Percentiles rank a stretch among this genome's conserved stretches.
Evolutionary conservation across 2,329 filamentous ascomycete species (phyloP).

Genomic region (Spiromastix sp.): DNA sequence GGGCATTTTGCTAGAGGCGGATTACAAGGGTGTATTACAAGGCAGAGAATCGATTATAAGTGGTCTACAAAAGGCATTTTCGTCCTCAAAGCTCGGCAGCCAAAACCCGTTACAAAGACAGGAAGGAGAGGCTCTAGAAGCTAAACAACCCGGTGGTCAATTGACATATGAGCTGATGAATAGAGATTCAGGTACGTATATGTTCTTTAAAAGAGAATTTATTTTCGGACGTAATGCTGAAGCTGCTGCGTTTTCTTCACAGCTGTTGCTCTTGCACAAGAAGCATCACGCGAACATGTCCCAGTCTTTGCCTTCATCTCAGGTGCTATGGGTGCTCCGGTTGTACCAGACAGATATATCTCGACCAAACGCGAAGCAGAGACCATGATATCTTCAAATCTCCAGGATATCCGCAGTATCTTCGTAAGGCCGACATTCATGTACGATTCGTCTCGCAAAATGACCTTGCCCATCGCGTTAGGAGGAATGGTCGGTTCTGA

Average conservation of each 20-base stretch:
- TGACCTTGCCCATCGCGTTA: slow-evolving; percentile 78
- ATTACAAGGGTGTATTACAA: slow-evolving; percentile 87
- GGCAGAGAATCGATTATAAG: slow-evolving; percentile 73
- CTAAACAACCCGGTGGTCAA: slow-evolving; percentile 59
- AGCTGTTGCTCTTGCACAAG: slow-evolving; percentile 72
- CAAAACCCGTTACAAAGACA: slow-evolving; percentile 61
- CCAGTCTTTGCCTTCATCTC: slow-evolving; percentile 78
- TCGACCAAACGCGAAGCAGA: slow-evolving; percentile 88
- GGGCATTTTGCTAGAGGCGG: slow-evolving; percentile 91
- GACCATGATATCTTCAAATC: slow-evolving; percentile 57
- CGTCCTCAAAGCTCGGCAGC: slow-evolving; percentile 48
- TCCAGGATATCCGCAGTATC: slow-evolving; percentile 65
- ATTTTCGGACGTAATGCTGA: slow-evolving; percentile 4
- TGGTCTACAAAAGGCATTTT: slow-evolving; percentile 71
- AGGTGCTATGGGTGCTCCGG: slow-evolving; percentile 72
- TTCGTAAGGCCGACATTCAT: slow-evolving; percentile 82
- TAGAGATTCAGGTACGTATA: slow-evolving; percentile 54
- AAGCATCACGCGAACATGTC: slow-evolving; percentile 55
- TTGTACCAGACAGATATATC: slow-evolving; percentile 79
- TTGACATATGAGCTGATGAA: slow-evolving; percentile 98
- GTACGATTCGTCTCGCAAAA: slow-evolving; percentile 70
- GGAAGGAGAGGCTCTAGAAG: slow-evolving; percentile 50
- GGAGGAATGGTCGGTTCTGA: slow-evolving; percentile 63
- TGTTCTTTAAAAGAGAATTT: background rate
- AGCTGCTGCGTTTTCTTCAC: slow-evolving; percentile 21